These are phyloP conservation scores for Tetratostichococcus sp. DNA, from an alignment of 139 green algal species.

Conservation along the genomic window DNA sequence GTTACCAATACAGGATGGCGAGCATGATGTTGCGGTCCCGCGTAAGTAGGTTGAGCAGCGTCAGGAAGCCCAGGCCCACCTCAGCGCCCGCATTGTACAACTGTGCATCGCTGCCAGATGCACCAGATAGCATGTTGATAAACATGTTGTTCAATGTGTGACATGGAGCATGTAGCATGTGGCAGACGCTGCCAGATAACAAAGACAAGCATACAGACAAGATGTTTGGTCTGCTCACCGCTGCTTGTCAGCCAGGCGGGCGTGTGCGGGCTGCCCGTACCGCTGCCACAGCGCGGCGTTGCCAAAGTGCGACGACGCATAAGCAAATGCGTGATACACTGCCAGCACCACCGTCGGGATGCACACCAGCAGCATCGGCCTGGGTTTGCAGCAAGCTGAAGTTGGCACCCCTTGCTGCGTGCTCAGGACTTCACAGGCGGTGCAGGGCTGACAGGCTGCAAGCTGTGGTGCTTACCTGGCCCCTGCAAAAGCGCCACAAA, in stretches of 20 bases:
- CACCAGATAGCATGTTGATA: background rate
- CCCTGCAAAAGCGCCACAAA: background rate
- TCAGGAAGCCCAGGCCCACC: conserved; percentile 23
- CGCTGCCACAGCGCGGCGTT: conserved; percentile 8
- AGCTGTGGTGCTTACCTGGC: background rate
- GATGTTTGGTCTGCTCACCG: background rate
- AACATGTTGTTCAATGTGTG: background rate
- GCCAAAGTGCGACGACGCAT: background rate
- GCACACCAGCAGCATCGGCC: conserved; percentile 9
- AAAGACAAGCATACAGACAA: conserved; percentile 6
- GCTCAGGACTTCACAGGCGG: no score
- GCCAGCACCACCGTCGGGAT: conserved; percentile 20
- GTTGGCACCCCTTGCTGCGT: no score
- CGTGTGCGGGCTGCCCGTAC: conserved; percentile 10
- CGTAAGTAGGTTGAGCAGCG: conserved; percentile 16
- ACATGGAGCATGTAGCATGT: no score
- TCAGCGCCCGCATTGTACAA: conserved; percentile 29
- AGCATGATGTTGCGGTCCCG: conserved; percentile 22
- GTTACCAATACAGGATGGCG: conserved; percentile 23
- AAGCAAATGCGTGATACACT: conserved; percentile 27
- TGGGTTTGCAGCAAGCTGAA: no score
- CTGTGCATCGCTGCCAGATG: conserved; percentile 19
- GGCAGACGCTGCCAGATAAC: no score
- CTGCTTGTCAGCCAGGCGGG: background rate
- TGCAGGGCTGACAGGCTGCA: no score